Conservation (phyloP, 768 basidiomycete species). For the Boletus subcaerulescens region DNA sequence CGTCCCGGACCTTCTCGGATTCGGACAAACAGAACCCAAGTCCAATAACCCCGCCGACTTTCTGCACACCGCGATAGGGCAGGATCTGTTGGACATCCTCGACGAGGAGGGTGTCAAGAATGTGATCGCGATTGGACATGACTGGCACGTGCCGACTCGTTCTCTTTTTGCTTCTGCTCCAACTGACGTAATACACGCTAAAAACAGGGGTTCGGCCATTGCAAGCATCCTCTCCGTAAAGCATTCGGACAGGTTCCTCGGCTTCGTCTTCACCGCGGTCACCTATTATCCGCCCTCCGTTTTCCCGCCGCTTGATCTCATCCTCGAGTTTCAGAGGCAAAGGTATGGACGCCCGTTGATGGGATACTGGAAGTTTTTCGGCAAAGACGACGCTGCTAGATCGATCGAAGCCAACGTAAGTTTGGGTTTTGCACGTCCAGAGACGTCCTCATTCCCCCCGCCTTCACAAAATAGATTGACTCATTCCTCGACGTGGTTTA, state of each 20-base stretch:
- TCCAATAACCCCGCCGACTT: conserved; percentile 32
- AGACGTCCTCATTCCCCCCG: too few species aligned
- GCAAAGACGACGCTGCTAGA: conserved; percentile 27
- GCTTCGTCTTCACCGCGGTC: conserved; percentile 36
- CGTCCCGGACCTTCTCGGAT: conserved; percentile 48
- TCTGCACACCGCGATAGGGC: conserved; percentile 21
- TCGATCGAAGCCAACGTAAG: conserved; percentile 36
- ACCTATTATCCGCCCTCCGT: conserved; percentile 31
- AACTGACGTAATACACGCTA: background rate
- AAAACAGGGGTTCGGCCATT: conserved; percentile 35
- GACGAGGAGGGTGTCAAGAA: conserved; percentile 33
- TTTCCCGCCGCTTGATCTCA: conserved; percentile 25
- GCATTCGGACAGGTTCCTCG: conserved; percentile 40
- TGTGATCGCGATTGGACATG: conserved; percentile 39
- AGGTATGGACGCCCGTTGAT: conserved; percentile 36
- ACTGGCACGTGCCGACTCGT: conserved; percentile 30
- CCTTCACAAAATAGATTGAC: conserved; percentile 31
- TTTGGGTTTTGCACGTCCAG: background rate
- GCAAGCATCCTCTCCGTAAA: conserved; percentile 37
- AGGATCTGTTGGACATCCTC: conserved; percentile 39
- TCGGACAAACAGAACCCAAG: conserved; percentile 43
- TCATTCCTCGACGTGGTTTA: conserved; percentile 37
- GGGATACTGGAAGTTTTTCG: conserved; percentile 44
- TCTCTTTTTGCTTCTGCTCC: background rate
- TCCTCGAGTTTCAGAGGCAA: conserved; percentile 26